These are phyloP conservation scores for Neofusicoccum laricinum DNA, from an alignment of 2,329 filamentous ascomycete species.

Conservation along the genomic window DNA sequence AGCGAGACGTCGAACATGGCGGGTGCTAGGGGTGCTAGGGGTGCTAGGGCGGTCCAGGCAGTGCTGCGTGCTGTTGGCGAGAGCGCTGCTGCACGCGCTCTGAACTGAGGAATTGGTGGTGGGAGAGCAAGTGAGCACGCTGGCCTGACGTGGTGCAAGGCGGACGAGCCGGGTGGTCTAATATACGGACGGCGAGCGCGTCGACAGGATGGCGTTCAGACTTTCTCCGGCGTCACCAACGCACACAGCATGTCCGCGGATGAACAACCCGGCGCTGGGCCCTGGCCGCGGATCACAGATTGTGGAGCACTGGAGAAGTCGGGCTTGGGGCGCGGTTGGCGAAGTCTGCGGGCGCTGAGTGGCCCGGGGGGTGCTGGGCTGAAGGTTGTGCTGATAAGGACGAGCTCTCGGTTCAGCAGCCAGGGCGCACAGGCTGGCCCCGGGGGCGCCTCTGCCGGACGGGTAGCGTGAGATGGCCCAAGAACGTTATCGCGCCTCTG, in stretches of 20 bases:
- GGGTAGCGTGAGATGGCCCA: background rate
- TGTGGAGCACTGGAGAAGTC: background rate
- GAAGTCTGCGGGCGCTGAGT: background rate
- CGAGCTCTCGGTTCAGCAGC: background rate
- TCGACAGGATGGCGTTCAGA: background rate
- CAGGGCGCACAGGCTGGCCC: background rate
- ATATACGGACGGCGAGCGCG: background rate
- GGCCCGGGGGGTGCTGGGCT: background rate
- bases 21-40: background rate
- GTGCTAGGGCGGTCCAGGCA: background rate
- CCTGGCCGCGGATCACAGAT: constrained; percentile 6
- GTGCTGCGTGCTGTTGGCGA: background rate
- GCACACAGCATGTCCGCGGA: constrained; percentile 3
- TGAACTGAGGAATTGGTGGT: no score
- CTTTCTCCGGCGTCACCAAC: background rate
- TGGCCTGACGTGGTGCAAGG: background rate
- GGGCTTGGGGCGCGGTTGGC: background rate
- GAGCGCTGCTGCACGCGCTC: no score
- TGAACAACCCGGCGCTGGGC: background rate
- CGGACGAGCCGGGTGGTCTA: background rate
- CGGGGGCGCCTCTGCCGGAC: background rate
- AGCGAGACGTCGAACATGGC: constrained; percentile 26
- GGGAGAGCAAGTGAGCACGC: background rate
- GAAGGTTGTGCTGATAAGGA: background rate
- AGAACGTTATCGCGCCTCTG: background rate